Evolutionary conservation across 2,329 filamentous ascomycete genomes (phyloP).

Genomic region (Aspergillus candidus): DNA sequence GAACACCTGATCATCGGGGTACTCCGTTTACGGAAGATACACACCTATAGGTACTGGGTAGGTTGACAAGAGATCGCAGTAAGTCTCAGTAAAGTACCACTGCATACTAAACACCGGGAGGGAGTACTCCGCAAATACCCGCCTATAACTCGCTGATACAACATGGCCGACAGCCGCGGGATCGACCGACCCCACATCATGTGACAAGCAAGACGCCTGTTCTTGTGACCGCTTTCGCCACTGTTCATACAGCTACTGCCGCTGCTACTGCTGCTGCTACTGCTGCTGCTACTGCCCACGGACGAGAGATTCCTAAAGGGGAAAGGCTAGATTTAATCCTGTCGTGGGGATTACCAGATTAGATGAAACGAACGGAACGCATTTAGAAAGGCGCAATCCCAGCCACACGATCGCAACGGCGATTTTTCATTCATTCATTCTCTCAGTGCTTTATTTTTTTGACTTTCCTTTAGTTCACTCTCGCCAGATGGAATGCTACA

Average conservation of each 20-base stretch:
- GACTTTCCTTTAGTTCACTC: too few relatives aligned
- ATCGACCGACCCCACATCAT: constrained; percentile 17
- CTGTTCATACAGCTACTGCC: neutral
- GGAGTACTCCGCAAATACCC: constrained; percentile 6
- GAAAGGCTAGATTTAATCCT: too few relatives aligned
- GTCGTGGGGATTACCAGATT: too few relatives aligned
- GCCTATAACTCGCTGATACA: neutral
- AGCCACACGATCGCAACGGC: too few relatives aligned
- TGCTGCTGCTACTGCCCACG: constrained; percentile 3
- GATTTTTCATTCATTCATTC: too few relatives aligned
- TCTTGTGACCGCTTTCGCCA: constrained; percentile 18
- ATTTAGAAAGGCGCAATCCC: too few relatives aligned
- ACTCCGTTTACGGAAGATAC: neutral
- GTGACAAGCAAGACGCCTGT: constrained; percentile 12
- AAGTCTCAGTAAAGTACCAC: neutral
- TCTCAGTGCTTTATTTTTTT: too few relatives aligned
- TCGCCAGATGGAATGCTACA: too few relatives aligned
- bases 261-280: constrained; percentile 1
- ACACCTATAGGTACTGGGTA: neutral
- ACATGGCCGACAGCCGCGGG: neutral
- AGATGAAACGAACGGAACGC: too few relatives aligned
- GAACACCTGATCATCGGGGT: neutral
- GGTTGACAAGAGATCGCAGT: neutral
- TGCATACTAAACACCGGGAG: neutral
- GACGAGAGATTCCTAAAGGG: too few relatives aligned